Percentiles rank a stretch among this genome's conserved stretches.
phyloP scores from a whole-genome alignment of 139 green algal species.

The Asterochloris erici region DNA sequence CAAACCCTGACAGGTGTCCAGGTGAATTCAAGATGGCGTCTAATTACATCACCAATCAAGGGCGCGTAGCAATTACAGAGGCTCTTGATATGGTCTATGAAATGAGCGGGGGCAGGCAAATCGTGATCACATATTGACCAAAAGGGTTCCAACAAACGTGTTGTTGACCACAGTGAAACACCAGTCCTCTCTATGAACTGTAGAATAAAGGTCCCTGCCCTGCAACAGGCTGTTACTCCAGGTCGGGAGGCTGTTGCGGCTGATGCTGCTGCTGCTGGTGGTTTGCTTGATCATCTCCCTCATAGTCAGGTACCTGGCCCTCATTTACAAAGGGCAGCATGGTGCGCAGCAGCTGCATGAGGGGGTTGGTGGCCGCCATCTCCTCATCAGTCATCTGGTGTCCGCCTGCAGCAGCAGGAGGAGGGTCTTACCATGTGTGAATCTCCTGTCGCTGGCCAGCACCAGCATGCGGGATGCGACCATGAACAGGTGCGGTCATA shows the following conservation, averaged over 20 bases:
- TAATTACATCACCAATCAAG: constrained; percentile 96
- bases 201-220: too few species aligned
- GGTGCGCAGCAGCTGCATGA: constrained; percentile 67
- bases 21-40: constrained; percentile 83
- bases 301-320: constrained; percentile 60
- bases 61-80: constrained; percentile 88
- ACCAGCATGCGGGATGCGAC: not conserved
- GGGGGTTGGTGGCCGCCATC: constrained; percentile 50
- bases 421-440: too few species aligned
- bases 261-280: too few species aligned
- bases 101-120: constrained; percentile 71
- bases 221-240: too few species aligned
- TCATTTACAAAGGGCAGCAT: constrained; percentile 78
- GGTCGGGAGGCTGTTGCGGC: too few species aligned
- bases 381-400: constrained; percentile 37
- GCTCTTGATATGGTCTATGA: constrained; percentile 95
- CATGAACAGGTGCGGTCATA: not conserved
- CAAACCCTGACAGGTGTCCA: constrained; percentile 77
- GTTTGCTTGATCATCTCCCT: constrained; percentile 14
- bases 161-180: too few species aligned
- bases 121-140: constrained; percentile 69
- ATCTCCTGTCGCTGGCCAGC: not conserved
- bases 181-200: too few species aligned
- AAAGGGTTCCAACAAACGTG: too few species aligned
- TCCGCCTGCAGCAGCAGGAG: not conserved